phyloP scores from a whole-genome alignment of 2,329 filamentous ascomycete species.

The Aspergillus fijiensis region DNA sequence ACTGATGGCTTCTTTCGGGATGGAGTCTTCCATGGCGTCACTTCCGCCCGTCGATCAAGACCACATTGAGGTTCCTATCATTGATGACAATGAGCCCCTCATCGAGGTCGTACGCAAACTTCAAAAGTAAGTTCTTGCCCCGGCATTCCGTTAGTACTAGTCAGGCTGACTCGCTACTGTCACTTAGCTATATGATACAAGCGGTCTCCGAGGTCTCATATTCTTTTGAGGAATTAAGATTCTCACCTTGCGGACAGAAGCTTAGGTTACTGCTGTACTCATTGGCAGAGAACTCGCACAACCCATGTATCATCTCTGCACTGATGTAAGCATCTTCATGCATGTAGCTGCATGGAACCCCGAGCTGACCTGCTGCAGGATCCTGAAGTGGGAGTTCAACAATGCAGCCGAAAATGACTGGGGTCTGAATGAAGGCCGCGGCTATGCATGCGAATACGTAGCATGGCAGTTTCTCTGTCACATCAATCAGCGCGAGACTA shows the following conservation, averaged over 20 bases:
- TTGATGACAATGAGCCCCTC: slow-evolving; percentile 42
- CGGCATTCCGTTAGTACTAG: too few species aligned
- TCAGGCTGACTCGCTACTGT: not conserved
- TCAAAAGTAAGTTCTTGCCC: slow-evolving; percentile 30
- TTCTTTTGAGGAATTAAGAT: slow-evolving; percentile 48
- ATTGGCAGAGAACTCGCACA: slow-evolving; percentile 44
- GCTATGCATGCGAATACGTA: slow-evolving; percentile 60
- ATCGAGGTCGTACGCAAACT: slow-evolving; percentile 43
- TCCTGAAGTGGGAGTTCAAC: slow-evolving; percentile 58
- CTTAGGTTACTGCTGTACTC: slow-evolving; percentile 40
- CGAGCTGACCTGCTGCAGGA: slow-evolving; percentile 37
- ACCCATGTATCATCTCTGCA: slow-evolving; percentile 46
- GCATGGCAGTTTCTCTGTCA: slow-evolving; percentile 62
- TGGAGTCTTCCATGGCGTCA: slow-evolving; percentile 19
- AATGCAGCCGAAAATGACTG: slow-evolving; percentile 53
- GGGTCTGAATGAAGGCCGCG: slow-evolving; percentile 57
- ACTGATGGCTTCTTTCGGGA: slow-evolving; percentile 10
- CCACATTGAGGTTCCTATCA: slow-evolving; percentile 40
- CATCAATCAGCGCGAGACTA: slow-evolving; percentile 56
- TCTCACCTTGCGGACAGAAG: slow-evolving; percentile 37
- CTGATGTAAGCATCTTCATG: slow-evolving; percentile 49
- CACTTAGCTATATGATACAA: slow-evolving; percentile 38
- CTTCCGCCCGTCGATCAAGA: slow-evolving; percentile 21
- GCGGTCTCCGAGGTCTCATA: slow-evolving; percentile 42
- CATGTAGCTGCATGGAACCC: not conserved